Evolutionary conservation across 192 early-diverging fungal species (phyloP).

Genomic region (Coemansia sp.): DNA sequence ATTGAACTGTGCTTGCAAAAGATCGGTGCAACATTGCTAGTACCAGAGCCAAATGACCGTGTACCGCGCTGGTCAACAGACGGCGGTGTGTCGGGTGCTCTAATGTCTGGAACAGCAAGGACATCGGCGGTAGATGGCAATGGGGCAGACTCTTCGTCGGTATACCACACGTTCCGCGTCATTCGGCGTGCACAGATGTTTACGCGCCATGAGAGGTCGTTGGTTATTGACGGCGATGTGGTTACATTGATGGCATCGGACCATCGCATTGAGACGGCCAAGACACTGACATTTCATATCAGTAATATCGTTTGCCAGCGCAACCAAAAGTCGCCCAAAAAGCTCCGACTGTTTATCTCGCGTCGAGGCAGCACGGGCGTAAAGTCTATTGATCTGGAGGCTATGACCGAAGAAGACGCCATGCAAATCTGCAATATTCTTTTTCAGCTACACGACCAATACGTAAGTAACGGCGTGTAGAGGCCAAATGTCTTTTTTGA

Average conservation of each 20-base stretch:
- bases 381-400: constrained; percentile 81
- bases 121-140: neutral
- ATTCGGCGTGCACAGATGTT: constrained; percentile 83
- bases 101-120: neutral
- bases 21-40: constrained; percentile 24
- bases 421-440: constrained; percentile 44
- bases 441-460: constrained; percentile 22
- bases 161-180: constrained; percentile 79
- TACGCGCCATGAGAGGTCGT: constrained; percentile 76
- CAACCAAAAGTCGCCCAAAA: constrained; percentile 65
- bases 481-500: neutral
- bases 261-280: constrained; percentile 78
- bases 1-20: constrained; percentile 48
- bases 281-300: constrained; percentile 74
- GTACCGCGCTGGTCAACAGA: constrained; percentile 6
- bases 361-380: constrained; percentile 58
- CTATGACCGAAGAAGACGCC: constrained; percentile 60
- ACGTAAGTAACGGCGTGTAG: constrained; percentile 3
- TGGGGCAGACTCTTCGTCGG: constrained; percentile 9
- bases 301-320: constrained; percentile 67
- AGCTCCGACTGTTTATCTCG: constrained; percentile 67
- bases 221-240: constrained; percentile 95
- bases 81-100: neutral
- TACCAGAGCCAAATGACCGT: neutral
- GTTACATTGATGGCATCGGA: constrained; percentile 87